phyloP scores from a whole-genome alignment of 345 rosid species.

The Hypericum perforatum region DNA sequence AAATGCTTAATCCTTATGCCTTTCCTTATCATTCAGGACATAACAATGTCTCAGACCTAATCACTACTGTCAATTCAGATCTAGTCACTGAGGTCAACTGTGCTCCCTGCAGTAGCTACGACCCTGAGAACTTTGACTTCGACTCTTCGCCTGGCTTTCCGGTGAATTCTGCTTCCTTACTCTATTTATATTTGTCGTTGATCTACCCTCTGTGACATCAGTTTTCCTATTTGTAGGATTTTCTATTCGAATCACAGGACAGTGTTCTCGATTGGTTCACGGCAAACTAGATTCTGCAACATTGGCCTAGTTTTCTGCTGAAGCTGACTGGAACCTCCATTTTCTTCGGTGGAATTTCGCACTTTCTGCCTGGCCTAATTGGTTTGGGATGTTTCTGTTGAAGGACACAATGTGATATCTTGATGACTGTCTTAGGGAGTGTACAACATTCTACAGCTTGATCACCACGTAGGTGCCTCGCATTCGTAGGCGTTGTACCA shows the following conservation, averaged over 20 bases:
- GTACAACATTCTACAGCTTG: no score
- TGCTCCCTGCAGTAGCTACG: constrained; percentile 37
- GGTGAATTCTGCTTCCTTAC: constrained; percentile 33
- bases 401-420: no score
- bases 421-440: no score
- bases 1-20: constrained; percentile 32
- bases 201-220: not conserved
- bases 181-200: not conserved
- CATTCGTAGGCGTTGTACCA: no score
- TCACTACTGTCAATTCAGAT: not conserved
- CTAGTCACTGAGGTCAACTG: constrained; percentile 15
- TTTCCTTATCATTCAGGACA: constrained; percentile 16
- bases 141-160: constrained; percentile 73
- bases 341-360: constrained; percentile 8
- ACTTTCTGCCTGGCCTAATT: no score
- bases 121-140: constrained; percentile 56
- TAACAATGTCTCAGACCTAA: constrained; percentile 17
- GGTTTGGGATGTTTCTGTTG: no score
- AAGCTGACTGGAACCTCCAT: constrained; percentile 7
- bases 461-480: no score
- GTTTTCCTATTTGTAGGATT: constrained; percentile 22
- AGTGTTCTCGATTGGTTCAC: constrained; percentile 48
- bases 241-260: constrained; percentile 67
- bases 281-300: no score
- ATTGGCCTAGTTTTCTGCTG: constrained; percentile 13